Base-by-base conservation (phyloP, 2,329 filamentous ascomycete species). In the Colletotrichum tropicicola region DNA sequence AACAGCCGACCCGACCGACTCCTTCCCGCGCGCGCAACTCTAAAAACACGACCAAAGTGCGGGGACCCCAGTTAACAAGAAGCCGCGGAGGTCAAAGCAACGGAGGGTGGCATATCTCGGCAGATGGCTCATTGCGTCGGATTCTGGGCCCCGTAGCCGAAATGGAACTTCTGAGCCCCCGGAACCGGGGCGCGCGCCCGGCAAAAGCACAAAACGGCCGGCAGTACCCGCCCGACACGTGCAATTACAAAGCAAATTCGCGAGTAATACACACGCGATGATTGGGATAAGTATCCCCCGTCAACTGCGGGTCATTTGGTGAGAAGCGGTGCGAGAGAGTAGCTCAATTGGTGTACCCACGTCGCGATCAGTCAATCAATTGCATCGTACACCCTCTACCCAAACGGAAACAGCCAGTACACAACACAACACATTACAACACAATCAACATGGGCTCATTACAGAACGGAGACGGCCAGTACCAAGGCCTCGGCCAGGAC, bases 401-500 rank as follows among this genome's bases (percentile, higher is more conserved):
- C 32, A 21, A 51, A 21, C 47, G 32, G 13, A 32, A 6, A 30
- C 25, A 21, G 8, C 13, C 47, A 35, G 15, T 19, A 25, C 17
- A 23, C n/a, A 30, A 56, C 7, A 23, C 51, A 27, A n/a, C 12
- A 21, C 3, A n/a, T 15, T n/a, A 19, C 6, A 15, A 17, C 30
- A 19, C 28, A 30, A 23, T 12, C 21, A 51, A 2, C 9, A 67
- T 65, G 61, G 62, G 65, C n/a, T 66, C 62, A 19, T 19, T 61
- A 30, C 57, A 65, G 28, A 61, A 65, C 37, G 49, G 25, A 13
- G 61, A 56, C 12, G 65, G 23, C 47, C 28, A 57, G 45, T 21
- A 52, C 23, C 58, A 64, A 8, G 55, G 63, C n/a, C 57, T 80
- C 2, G 78, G 77, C 39, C 73, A 76, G 21, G 77, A 82, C 78